phyloP scores from a whole-genome alignment of 2,329 filamentous ascomycete genomes.

The Fusarium paranaense region DNA sequence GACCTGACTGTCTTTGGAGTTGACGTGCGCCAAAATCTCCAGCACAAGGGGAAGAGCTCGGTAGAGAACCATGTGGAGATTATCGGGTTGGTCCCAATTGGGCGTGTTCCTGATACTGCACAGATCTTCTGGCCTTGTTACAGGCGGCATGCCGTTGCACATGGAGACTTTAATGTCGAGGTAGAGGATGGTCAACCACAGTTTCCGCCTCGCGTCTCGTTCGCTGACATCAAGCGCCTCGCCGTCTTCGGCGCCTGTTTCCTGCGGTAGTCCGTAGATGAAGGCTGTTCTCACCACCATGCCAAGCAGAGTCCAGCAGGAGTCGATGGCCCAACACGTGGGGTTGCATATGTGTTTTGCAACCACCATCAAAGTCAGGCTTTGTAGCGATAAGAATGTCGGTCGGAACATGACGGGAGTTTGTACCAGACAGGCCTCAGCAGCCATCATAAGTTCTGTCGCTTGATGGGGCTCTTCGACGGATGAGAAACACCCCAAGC shows the following conservation, averaged over 20 bases:
- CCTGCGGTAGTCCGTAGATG: conserved; percentile 51
- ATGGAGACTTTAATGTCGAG: conserved; percentile 52
- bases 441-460: conserved; percentile 52
- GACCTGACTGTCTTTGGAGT: conserved; percentile 47
- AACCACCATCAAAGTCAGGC: conserved; percentile 49
- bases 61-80: conserved; percentile 49
- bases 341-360: conserved; percentile 53
- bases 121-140: conserved; percentile 49
- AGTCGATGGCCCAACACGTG: conserved; percentile 53
- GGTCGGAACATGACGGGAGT: conserved; percentile 54
- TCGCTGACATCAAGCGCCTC: conserved; percentile 41
- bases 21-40: conserved; percentile 47
- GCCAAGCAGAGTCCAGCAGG: conserved; percentile 51
- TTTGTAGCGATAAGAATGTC: conserved; percentile 47
- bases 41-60: conserved; percentile 48
- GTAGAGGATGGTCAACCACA: conserved; percentile 53
- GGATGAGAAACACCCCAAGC: conserved; percentile 49
- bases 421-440: conserved; percentile 53
- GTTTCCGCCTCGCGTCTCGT: conserved; percentile 44
- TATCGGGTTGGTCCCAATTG: conserved; percentile 44
- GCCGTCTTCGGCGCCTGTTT: conserved; percentile 40
- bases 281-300: conserved; percentile 50
- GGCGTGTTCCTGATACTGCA: conserved; percentile 41
- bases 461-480: conserved; percentile 48
- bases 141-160: conserved; percentile 50